These are phyloP conservation scores for Blastomyces gilchristii DNA, from an alignment of 2,329 filamentous ascomycete genomes.

Conservation along the genomic window DNA sequence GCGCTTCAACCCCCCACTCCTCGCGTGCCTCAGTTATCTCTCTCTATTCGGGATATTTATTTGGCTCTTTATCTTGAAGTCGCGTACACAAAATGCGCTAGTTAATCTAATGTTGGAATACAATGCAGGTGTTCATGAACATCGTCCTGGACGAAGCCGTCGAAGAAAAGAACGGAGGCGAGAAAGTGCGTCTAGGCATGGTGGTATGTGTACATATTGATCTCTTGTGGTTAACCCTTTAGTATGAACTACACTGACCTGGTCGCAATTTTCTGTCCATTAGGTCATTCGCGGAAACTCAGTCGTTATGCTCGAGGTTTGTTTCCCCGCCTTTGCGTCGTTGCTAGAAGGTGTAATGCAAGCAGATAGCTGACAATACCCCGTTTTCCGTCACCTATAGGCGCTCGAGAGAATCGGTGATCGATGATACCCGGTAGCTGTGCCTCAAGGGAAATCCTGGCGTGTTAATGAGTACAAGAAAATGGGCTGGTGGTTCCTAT, in stretches of 20 bases:
- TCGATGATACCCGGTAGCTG: constrained; percentile 24
- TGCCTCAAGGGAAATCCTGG: not conserved
- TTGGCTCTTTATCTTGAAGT: not conserved
- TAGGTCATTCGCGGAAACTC: constrained; percentile 95
- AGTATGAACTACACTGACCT: not conserved
- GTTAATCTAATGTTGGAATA: not conserved
- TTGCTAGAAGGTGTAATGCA: not conserved
- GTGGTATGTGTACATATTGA: constrained; percentile 52
- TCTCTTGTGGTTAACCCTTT: constrained; percentile 15
- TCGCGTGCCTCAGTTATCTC: not conserved
- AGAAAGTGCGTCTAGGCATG: constrained; percentile 86
- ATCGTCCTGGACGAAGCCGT: constrained; percentile 95
- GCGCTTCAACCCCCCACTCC: constrained; percentile 23
- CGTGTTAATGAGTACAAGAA: not conserved
- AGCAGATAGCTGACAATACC: constrained; percentile 1
- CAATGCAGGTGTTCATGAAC: constrained; percentile 83
- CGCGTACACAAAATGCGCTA: no score
- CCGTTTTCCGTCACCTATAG: constrained; percentile 15
- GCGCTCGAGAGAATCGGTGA: constrained; percentile 36
- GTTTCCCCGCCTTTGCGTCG: constrained; percentile 8
- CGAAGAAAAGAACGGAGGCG: constrained; percentile 84
- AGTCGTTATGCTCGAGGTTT: constrained; percentile 87
- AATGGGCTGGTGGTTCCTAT: not conserved
- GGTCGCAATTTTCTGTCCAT: not conserved
- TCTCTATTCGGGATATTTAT: not conserved